Conservation (phyloP, 352 stramenopile genomes). For the Globisporangium polare region DNA sequence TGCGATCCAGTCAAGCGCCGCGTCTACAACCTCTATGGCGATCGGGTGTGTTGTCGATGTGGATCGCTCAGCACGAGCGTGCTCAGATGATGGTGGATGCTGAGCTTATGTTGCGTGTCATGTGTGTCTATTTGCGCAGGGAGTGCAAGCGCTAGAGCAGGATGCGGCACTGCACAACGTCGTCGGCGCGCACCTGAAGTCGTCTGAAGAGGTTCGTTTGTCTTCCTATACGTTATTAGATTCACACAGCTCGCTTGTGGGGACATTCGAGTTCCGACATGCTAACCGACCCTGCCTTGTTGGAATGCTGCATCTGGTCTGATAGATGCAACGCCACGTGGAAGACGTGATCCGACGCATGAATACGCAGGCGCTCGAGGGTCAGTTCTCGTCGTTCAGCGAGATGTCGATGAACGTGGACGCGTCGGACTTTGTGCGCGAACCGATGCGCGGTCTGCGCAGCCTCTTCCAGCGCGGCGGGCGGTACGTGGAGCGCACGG, state of each 20-base stretch:
- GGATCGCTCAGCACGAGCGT: not conserved
- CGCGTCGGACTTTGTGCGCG: slow-evolving; percentile 64
- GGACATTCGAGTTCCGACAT: not conserved
- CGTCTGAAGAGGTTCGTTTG: slow-evolving; percentile 27
- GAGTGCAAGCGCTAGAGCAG: slow-evolving; percentile 64
- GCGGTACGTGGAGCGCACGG: slow-evolving; percentile 51
- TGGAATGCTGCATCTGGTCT: not conserved
- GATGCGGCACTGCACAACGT: slow-evolving; percentile 31
- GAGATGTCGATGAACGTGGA: slow-evolving; percentile 82
- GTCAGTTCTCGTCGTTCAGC: slow-evolving; percentile 75
- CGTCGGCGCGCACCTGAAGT: slow-evolving; percentile 44
- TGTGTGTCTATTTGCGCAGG: slow-evolving; percentile 13
- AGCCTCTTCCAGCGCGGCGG: slow-evolving; percentile 42
- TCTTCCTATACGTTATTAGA: not conserved
- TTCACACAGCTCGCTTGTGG: not conserved
- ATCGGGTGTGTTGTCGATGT: slow-evolving; percentile 31
- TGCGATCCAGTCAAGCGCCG: slow-evolving; percentile 57
- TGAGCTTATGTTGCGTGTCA: not conserved
- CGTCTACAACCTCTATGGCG: slow-evolving; percentile 78
- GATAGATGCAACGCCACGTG: slow-evolving; percentile 45
- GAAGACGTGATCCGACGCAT: slow-evolving; percentile 52
- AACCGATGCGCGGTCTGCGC: slow-evolving; percentile 52
- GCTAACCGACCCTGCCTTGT: not conserved
- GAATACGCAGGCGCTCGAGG: slow-evolving; percentile 69
- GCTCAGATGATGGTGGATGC: not conserved